These are phyloP conservation scores for Conticribra guillardii DNA, from an alignment of 108 stramenopile species.

Conservation along the genomic window DNA sequence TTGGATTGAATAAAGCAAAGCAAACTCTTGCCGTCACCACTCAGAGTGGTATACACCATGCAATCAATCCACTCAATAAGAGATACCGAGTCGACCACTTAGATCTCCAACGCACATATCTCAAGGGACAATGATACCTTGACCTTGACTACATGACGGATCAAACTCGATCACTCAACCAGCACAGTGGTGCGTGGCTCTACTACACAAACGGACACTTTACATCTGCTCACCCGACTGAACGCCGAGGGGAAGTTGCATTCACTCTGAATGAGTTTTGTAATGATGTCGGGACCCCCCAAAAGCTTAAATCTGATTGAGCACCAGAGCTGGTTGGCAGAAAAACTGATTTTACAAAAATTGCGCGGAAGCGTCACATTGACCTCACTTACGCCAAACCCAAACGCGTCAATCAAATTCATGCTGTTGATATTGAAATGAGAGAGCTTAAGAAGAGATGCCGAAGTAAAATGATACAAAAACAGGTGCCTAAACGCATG, in stretches of 20 bases:
- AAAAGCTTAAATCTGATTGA: not conserved
- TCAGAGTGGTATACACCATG: not conserved
- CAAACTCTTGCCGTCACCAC: not conserved
- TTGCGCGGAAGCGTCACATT: conserved; percentile 1
- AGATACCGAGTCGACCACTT: not conserved
- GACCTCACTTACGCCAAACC: conserved; percentile 8
- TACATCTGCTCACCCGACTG: no score
- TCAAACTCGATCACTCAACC: no score
- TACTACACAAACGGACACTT: no score
- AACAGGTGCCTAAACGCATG: conserved; percentile 17
- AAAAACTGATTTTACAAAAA: not conserved
- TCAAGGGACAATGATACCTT: not conserved
- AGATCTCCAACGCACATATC: not conserved
- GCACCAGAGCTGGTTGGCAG: conserved; percentile 1
- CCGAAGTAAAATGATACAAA: not conserved
- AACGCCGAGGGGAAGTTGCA: not conserved
- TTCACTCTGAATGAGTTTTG: not conserved
- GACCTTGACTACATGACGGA: not conserved
- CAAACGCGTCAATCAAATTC: conserved; percentile 8
- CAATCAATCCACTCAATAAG: not conserved
- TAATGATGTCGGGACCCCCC: not conserved
- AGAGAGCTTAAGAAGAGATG: conserved; percentile 13
- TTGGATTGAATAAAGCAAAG: not conserved
- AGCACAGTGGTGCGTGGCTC: no score
- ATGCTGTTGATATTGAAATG: conserved; percentile 8